These are phyloP conservation scores for Alternaria rosae DNA, from an alignment of 2,329 filamentous ascomycete genomes.

Conservation along the genomic window DNA sequence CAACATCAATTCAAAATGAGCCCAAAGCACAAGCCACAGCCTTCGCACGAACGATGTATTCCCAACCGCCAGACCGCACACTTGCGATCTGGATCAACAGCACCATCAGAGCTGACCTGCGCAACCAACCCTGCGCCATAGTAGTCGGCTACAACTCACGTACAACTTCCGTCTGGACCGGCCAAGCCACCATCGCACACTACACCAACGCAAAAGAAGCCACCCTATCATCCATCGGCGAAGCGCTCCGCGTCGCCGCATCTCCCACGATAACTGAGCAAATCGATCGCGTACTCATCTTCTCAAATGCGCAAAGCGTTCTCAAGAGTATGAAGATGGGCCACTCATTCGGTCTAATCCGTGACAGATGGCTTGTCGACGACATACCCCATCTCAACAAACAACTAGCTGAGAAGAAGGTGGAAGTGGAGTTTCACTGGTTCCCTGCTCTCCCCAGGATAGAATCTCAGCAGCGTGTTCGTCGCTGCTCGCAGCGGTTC, in stretches of 20 bases:
- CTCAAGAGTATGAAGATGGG: neutral
- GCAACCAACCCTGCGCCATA: neutral
- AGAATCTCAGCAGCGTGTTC: neutral
- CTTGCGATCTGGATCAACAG: neutral
- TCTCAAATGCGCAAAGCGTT: neutral
- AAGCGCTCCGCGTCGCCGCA: neutral
- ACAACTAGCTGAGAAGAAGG: neutral
- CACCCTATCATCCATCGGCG: neutral
- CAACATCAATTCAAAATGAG: neutral
- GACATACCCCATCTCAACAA: neutral
- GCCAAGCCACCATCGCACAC: neutral
- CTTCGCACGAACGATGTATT: neutral
- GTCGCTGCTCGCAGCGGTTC: neutral
- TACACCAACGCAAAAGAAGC: neutral
- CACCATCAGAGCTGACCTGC: neutral
- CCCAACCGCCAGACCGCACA: neutral
- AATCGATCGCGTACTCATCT: neutral
- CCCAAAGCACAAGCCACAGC: neutral
- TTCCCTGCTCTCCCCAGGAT: neutral
- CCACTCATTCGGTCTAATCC: neutral
- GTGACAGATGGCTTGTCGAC: neutral
- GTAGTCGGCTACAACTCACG: neutral
- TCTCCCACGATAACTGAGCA: neutral
- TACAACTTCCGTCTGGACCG: neutral
- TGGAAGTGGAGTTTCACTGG: neutral